A percentile compares a stretch with the other conserved stretches of the same genome.
These are phyloP conservation scores for Rhizoctonia solani DNA, from an alignment of 1,284 basidiomycete genomes.

Conservation along the genomic window DNA sequence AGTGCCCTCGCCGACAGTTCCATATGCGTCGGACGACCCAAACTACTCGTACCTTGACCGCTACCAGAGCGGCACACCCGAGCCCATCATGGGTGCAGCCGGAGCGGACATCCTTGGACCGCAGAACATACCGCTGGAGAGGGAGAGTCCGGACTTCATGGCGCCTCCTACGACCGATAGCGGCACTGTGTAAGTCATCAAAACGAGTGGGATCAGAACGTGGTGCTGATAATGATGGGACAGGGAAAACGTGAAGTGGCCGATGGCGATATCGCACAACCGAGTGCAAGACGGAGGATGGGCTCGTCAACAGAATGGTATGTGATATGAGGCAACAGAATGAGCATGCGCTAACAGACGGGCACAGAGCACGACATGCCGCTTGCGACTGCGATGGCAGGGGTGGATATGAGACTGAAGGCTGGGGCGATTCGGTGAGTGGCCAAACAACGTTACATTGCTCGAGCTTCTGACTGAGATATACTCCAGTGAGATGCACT, in stretches of 20 bases:
- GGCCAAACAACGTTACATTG: neutral
- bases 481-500: constrained; percentile 35
- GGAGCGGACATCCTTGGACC: constrained; percentile 41
- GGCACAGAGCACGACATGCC: constrained; percentile 54
- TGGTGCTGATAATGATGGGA: neutral
- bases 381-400: constrained; percentile 62
- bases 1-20: constrained; percentile 13
- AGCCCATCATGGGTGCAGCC: constrained; percentile 38
- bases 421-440: constrained; percentile 63
- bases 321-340: constrained; percentile 38
- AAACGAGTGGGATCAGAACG: neutral
- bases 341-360: constrained; percentile 6
- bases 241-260: constrained; percentile 70
- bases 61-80: constrained; percentile 21
- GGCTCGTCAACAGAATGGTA: constrained; percentile 70
- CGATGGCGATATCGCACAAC: constrained; percentile 69
- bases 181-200: constrained; percentile 40
- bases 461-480: neutral
- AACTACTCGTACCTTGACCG: constrained; percentile 10
- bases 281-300: constrained; percentile 72
- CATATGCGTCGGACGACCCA: constrained; percentile 28
- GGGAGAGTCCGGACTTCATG: constrained; percentile 14
- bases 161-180: constrained; percentile 42
- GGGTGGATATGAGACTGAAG: constrained; percentile 71
- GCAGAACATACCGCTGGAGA: constrained; percentile 37